Conservation (phyloP, 768 basidiomycete species). For the Peribolospora baueri region DNA sequence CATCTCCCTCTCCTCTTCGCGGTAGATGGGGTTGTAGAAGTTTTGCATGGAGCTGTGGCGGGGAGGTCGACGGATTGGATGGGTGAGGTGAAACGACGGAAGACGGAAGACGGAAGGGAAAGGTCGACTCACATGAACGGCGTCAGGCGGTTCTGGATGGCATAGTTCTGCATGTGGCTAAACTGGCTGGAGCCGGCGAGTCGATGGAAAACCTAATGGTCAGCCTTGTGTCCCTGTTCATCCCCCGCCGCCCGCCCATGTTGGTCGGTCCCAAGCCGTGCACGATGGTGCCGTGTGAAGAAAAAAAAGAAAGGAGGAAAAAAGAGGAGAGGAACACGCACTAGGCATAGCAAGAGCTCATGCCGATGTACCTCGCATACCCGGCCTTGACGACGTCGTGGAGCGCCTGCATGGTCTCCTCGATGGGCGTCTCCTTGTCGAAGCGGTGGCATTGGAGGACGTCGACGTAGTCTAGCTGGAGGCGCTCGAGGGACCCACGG, state of each 20-base stretch:
- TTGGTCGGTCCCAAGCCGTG: no score
- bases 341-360: conserved; percentile 23
- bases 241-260: no score
- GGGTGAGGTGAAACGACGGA: no score
- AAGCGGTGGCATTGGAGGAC: conserved; percentile 37
- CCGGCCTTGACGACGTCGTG: conserved; percentile 24
- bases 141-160: conserved; percentile 9
- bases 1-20: conserved; percentile 13
- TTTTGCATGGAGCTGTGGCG: conserved; percentile 14
- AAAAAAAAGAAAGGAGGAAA: no score
- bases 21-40: conserved; percentile 10
- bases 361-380: conserved; percentile 22
- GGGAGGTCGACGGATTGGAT: no score
- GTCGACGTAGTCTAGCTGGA: conserved; percentile 55
- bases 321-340: no score
- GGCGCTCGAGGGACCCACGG: conserved; percentile 30
- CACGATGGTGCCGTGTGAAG: no score
- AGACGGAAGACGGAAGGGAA: no score
- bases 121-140: no score
- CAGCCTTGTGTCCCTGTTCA: no score
- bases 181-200: no score
- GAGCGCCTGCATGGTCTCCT: conserved; percentile 23
- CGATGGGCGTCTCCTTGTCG: conserved; percentile 34
- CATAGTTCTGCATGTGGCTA: conserved; percentile 8
- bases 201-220: no score